A percentile compares a stretch with the other conserved stretches of the same genome.
These are phyloP conservation scores for Pythium pyrilobum DNA, from an alignment of 352 stramenopile species.

Conservation along the genomic window DNA sequence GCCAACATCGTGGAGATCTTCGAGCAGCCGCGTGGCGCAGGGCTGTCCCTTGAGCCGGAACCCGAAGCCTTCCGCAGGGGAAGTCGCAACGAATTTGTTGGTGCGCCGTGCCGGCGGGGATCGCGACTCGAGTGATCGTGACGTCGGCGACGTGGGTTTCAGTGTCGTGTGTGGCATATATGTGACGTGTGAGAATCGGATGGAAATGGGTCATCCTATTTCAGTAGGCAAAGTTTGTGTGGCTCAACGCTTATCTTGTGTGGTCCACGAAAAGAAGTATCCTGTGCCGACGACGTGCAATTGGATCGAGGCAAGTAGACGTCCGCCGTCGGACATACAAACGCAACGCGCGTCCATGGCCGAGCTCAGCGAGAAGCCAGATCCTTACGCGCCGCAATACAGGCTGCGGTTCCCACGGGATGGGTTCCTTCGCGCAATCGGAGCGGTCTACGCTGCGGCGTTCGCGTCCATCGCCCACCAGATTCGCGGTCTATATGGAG, in stretches of 20 bases:
- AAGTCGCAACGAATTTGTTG: neutral
- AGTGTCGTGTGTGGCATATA: too few relatives aligned
- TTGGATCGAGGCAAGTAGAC: neutral
- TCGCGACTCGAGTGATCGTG: too few relatives aligned
- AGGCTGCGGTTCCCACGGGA: constrained; percentile 31
- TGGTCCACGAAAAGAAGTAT: constrained; percentile 1
- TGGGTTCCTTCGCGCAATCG: constrained; percentile 40
- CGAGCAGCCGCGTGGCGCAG: neutral
- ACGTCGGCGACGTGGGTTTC: constrained; percentile 7
- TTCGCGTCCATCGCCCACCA: constrained; percentile 82
- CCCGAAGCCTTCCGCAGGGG: neutral
- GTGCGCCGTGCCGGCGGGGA: too few relatives aligned
- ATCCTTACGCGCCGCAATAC: constrained; percentile 15
- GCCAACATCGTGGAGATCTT: too few relatives aligned
- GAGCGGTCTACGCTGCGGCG: constrained; percentile 42
- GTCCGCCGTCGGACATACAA: constrained; percentile 6
- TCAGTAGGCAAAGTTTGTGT: too few relatives aligned
- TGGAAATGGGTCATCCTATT: neutral
- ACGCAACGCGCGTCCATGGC: neutral
- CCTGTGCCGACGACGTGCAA: neutral
- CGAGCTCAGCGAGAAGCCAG: neutral
- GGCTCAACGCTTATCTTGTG: too few relatives aligned
- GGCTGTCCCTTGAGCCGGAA: constrained; percentile 10
- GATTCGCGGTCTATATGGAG: constrained; percentile 74
- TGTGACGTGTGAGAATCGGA: too few relatives aligned